Evolutionary conservation across 2,329 filamentous ascomycete genomes (phyloP), one percentile per base, ranked within the genome.

Genomic region (Colletotrichum sp.): DNA sequence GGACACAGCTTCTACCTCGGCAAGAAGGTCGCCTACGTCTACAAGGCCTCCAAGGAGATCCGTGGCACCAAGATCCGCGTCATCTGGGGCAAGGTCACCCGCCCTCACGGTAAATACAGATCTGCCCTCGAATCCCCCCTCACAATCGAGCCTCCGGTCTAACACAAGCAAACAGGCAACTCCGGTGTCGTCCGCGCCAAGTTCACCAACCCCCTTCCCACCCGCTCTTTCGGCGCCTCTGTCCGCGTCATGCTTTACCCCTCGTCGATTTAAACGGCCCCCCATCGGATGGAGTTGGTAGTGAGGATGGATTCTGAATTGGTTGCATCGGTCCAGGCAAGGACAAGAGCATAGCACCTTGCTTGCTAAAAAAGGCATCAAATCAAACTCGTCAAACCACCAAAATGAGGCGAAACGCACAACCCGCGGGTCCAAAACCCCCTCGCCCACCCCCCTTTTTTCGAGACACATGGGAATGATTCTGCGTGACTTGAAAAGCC

Each of bases 1-100:
- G 66, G 7, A 78, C 77, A 75, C 82, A 92, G 90, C 90, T 98
- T 98, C 94, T 99, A 99, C 92, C 91, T 95, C 81, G 97, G 97
- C 90, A 99, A 99, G 94, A 96, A 96, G 91, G 93, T 99, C 87
- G 97, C 97, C 87, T 99, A 96, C 89, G 96, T 99, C 89, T 99
- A 99, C 93, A 95, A 96, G 86, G 96, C 94, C 83, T 93, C 95
- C 89, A 96, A 93, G 90, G 95, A 98, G 92, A 92, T 98, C 86
- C 95, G 96, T 85, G 97, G 97, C 87, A 96, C 96, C 88, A 99
- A 99, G 94, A 98, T 99, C 90, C 93, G 96, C 86, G 94, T 99
- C 83, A 98, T 99, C 91, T 99, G 96, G 96, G 96, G 96, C 91
- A 98, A 98, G 92, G 94, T 99, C 87, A 98, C 95, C 87, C 92